phyloP scores from a whole-genome alignment of 176 grass and related monocot species.

The Carex cristatella region DNA sequence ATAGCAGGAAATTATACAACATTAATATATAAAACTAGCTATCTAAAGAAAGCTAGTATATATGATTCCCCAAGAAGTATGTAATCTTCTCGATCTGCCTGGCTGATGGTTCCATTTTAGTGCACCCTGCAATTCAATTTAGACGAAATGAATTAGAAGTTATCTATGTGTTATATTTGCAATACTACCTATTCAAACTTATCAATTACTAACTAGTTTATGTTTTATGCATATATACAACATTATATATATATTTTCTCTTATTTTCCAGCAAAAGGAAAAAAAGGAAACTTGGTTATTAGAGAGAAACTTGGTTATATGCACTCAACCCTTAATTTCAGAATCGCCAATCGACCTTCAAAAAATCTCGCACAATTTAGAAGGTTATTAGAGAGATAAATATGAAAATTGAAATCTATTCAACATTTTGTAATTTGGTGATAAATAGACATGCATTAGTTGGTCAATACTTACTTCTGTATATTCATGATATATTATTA shows the following conservation, averaged over 20 bases:
- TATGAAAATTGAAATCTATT: too few species aligned
- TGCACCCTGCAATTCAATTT: constrained; percentile 1
- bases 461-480: too few species aligned
- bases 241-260: neutral
- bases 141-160: neutral
- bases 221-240: too few species aligned
- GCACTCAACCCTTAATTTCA: too few species aligned
- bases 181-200: neutral
- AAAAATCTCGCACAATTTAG: too few species aligned
- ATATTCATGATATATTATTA: too few species aligned
- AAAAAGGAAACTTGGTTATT: too few species aligned
- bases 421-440: too few species aligned
- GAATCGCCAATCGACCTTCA: too few species aligned
- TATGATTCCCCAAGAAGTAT: neutral
- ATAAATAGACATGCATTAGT: too few species aligned
- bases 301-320: too few species aligned
- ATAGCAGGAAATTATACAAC: neutral
- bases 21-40: neutral
- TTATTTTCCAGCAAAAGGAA: neutral
- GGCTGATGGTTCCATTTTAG: neutral
- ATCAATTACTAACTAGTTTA: neutral
- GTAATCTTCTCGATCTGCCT: neutral
- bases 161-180: neutral
- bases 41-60: neutral
- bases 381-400: too few species aligned